A percentile compares a stretch with the other conserved stretches of the same genome.
These are phyloP conservation scores for Phialemoniopsis sp. DNA, from an alignment of 2,329 filamentous ascomycete genomes.

Conservation along the genomic window DNA sequence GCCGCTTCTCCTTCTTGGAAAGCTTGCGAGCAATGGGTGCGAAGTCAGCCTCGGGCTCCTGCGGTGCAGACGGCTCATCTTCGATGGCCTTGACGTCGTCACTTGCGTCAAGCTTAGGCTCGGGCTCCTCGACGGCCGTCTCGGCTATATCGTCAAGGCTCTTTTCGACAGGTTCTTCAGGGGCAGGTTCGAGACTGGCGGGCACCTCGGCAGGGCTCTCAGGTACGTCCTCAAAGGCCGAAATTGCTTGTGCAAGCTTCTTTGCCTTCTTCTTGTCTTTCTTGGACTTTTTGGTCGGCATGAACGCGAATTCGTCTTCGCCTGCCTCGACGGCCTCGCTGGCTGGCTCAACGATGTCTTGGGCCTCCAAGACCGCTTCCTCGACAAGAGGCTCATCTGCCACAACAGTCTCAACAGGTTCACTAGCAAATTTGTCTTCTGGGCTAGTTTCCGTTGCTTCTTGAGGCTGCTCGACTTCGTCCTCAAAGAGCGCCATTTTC, in stretches of 20 bases:
- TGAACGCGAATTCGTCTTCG: slow-evolving; percentile 12
- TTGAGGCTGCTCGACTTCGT: slow-evolving; percentile 6
- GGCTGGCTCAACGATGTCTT: too few species aligned
- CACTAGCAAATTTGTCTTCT: neutral
- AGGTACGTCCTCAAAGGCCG: too few species aligned
- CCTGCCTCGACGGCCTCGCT: neutral
- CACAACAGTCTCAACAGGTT: neutral
- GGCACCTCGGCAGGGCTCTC: too few species aligned
- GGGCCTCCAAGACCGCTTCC: too few species aligned
- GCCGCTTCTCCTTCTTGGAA: slow-evolving; percentile 11
- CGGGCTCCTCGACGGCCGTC: neutral
- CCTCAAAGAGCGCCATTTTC: neutral
- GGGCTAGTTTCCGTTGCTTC: neutral
- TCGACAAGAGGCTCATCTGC: neutral
- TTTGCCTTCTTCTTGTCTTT: slow-evolving; percentile 18
- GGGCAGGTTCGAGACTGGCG: neutral
- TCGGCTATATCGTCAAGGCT: slow-evolving; percentile 2
- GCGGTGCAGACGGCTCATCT: slow-evolving; percentile 5
- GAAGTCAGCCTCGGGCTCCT: neutral
- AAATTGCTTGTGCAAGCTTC: neutral
- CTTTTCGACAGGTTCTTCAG: neutral
- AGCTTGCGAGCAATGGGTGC: slow-evolving; percentile 2
- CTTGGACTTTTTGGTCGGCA: slow-evolving; percentile 24
- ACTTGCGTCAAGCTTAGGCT: neutral
- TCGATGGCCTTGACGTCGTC: slow-evolving; percentile 4